Evolutionary conservation across 805 yeast genomes (phyloP), one percentile per base, ranked within the genome.

Genomic region (Ogataea siamensis): DNA sequence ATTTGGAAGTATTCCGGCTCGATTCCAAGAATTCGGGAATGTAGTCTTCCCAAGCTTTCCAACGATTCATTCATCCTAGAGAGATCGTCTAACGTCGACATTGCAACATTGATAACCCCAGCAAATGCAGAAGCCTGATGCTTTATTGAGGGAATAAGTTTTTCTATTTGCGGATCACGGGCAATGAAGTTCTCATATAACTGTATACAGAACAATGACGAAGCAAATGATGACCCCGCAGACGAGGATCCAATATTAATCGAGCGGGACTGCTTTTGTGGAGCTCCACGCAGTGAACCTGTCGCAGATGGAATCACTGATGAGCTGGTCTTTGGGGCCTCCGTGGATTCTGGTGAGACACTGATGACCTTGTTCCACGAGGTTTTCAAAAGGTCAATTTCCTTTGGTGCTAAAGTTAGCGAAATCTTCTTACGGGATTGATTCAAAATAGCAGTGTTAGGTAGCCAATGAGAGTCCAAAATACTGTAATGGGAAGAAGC

Each of bases 101-200:
- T 76, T 2, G 89, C 83, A 28, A 78, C 70, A 19, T 84, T 74
- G 50, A 87, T 58, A 13, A 86, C 86, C 5, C 89, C 88, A 0
- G 91, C 87, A 65, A 86, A 81, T 6, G 89, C 74, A 11, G 78
- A 74, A 1, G 93, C 87, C 62, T 87, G 95, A 55, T 83, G 88
- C 45, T 74, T 73, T 46, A 85, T 76, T 5, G 85, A 76, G 0
- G 95, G 94, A 57, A 83, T 84, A 54, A 78, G 55, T 26, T 65
- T 68, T 48, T 80, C 87, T 44, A 87, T 66, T 10, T 64, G 64
- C 0, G 86, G 79, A 47, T 73, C 76, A 73, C 76, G 73, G 0
- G 74, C 58, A 25, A 85, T 63, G 35, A 86, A 61, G 53, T 84
- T 86, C 36, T 78, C 73, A 61, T 85, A 86, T 54, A 86, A 74